Evolutionary conservation across 2,329 filamentous ascomycete species (phyloP), one percentile per base, ranked within the genome.

Genomic region (Rhynchosporium secalis): DNA sequence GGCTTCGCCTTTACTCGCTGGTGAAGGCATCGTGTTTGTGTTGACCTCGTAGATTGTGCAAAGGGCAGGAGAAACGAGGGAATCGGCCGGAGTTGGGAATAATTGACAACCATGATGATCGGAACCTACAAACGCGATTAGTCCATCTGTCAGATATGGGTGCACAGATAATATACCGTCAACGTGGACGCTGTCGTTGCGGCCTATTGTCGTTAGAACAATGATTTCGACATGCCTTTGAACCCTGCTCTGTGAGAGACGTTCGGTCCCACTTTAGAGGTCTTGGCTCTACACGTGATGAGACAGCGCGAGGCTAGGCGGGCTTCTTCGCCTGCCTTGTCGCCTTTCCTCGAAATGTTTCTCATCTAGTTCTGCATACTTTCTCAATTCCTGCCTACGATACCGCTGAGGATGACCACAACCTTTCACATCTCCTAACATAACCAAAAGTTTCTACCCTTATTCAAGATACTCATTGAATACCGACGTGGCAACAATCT

Each of bases 21-120:
- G 70, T 81, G 79, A 33, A 81, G 71, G 31, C 68, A 72, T 68
- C 80, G 76, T 58, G 76, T 54, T 62, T 67, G 69, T 41, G 61
- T 52, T 40, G 58, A 48, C 55, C 55, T 57, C 15, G 65, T 76
- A 52, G 76, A 61, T 38, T 69, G 69, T 31, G 68, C 40, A 57
- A 72, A 74, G 6, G 71, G 71, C 4, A 73, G 63, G 45, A 74
- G 66, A 54, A 72, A 74, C 2, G 69, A 70, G 2, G 71, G 71
- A 47, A 73, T 70, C 1, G 71, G 58, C 55, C 73, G 70, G 33
- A 72, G 58, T 48, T 68, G 68, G 3, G 65, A 31, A 41, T 69
- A 65, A 65, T 69, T 72, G 45, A 72, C 43, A 45, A 73, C 70
- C 71, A 73, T 74, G 46, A 9, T 69, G 68, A 45, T 40, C 33